Evolutionary conservation across 352 stramenopile genomes (phyloP).

Genomic region (Phytophthora palmivora): DNA sequence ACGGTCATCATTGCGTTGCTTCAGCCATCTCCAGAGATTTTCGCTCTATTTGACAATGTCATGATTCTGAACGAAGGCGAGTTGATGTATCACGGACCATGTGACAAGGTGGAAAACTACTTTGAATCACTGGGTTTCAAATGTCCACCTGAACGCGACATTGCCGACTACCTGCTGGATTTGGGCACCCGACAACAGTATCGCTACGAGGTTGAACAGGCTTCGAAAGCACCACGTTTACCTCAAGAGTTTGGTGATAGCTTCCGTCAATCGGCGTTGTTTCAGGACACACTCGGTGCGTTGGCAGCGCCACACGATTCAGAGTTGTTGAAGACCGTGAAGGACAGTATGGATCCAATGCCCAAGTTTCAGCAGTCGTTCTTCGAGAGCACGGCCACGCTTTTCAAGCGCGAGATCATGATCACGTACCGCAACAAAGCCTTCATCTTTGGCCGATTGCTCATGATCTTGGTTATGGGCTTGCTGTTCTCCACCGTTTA

Average conservation of each 20-base stretch:
- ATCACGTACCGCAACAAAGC: conserved; percentile 65
- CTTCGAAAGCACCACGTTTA: too few species aligned
- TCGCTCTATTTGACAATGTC: conserved; percentile 77
- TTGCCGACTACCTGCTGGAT: conserved; percentile 44
- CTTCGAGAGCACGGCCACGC: conserved; percentile 31
- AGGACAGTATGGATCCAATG: conserved; percentile 36
- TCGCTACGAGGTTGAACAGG: conserved; percentile 11
- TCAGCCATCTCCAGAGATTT: conserved; percentile 90
- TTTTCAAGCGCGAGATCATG: conserved; percentile 60
- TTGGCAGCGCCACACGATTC: conserved; percentile 19
- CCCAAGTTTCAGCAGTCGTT: conserved; percentile 44
- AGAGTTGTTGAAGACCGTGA: conserved; percentile 24
- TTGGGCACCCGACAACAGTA: conserved; percentile 38
- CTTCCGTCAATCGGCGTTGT: too few species aligned
- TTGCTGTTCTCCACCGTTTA: conserved; percentile 53
- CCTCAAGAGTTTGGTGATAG: too few species aligned
- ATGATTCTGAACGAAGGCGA: conserved; percentile 74
- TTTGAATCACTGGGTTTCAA: conserved; percentile 45
- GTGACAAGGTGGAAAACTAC: conserved; percentile 32
- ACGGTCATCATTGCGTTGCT: conserved; percentile 74
- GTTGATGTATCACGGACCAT: conserved; percentile 75
- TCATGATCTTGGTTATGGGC: conserved; percentile 55
- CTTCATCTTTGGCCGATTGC: conserved; percentile 44
- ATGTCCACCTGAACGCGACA: conserved; percentile 26
- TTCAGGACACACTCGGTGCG: too few species aligned